Conservation (phyloP, 768 basidiomycete species). For the Boletellus ananas region DNA sequence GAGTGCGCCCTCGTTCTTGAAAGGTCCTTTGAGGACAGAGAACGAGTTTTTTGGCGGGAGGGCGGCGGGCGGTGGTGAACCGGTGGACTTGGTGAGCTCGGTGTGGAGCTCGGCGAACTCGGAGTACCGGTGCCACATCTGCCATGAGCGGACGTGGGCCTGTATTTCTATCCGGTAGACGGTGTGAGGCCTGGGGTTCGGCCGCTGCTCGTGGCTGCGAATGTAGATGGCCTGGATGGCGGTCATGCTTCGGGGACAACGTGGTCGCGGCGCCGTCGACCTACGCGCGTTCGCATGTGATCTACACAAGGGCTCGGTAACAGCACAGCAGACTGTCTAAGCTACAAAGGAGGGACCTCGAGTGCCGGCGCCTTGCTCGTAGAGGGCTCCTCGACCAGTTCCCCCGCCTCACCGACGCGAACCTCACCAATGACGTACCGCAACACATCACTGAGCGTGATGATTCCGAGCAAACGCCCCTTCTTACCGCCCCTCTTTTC, state of each 20-base stretch:
- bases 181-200: constrained; percentile 69
- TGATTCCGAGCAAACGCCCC: constrained; percentile 79
- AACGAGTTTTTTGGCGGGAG: constrained; percentile 85
- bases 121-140: constrained; percentile 91
- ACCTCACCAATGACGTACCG: constrained; percentile 73
- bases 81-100: constrained; percentile 76
- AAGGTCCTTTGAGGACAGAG: constrained; percentile 56
- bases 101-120: constrained; percentile 88
- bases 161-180: constrained; percentile 83
- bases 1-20: constrained; percentile 49
- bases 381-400: constrained; percentile 28
- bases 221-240: constrained; percentile 77
- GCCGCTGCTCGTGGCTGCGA: constrained; percentile 63
- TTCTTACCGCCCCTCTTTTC: constrained; percentile 77
- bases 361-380: constrained; percentile 14
- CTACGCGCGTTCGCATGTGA: constrained; percentile 11
- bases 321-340: neutral
- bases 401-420: constrained; percentile 45
- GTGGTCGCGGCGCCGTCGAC: neutral
- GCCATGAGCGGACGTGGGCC: constrained; percentile 89
- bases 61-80: constrained; percentile 69
- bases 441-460: constrained; percentile 85
- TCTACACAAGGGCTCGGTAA: constrained; percentile 12
- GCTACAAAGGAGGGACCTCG: constrained; percentile 18
- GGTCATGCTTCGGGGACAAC: constrained; percentile 42